These are phyloP conservation scores for Arabidopsis suecica DNA, from an alignment of 345 rosid genomes.

Conservation along the genomic window DNA sequence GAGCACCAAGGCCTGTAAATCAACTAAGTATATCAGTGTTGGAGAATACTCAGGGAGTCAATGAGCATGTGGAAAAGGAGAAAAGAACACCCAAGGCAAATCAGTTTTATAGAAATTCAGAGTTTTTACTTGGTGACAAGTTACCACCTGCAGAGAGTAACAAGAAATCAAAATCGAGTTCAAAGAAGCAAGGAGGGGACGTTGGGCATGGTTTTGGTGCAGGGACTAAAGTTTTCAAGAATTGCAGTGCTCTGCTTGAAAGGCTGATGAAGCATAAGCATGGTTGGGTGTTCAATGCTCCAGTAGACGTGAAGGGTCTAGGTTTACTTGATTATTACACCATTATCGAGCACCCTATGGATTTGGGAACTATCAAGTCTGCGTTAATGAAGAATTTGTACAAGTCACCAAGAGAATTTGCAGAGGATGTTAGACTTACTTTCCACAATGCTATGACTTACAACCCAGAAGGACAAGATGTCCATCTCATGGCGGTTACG, in stretches of 20 bases:
- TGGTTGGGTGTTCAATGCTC: conserved; percentile 96
- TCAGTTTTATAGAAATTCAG: conserved; percentile 90
- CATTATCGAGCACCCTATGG: conserved; percentile 93
- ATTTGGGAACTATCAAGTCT: conserved; percentile 87
- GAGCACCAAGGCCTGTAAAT: conserved; percentile 75
- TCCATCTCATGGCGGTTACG: conserved; percentile 82
- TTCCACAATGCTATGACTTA: conserved; percentile 94
- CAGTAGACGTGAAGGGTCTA: conserved; percentile 83
- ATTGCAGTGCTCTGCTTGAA: conserved; percentile 79
- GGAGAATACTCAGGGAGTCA: conserved; percentile 70
- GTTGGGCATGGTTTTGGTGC: conserved; percentile 61
- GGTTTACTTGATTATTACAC: conserved; percentile 85
- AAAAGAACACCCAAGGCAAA: conserved; percentile 98
- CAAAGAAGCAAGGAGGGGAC: conserved; percentile 79
- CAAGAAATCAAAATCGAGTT: conserved; percentile 82
- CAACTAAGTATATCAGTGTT: conserved; percentile 72
- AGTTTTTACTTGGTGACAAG: conserved; percentile 97
- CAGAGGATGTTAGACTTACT: conserved; percentile 98
- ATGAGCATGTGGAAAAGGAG: conserved; percentile 85
- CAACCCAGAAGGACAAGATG: conserved; percentile 98
- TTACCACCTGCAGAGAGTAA: conserved; percentile 96
- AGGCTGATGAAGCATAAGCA: conserved; percentile 92
- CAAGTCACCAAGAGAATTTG: conserved; percentile 91
- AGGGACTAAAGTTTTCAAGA: conserved; percentile 68
- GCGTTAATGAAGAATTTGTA: conserved; percentile 76